Conservation (phyloP, 2,329 filamentous ascomycete genomes). For the Raffaelea albimanens region DNA sequence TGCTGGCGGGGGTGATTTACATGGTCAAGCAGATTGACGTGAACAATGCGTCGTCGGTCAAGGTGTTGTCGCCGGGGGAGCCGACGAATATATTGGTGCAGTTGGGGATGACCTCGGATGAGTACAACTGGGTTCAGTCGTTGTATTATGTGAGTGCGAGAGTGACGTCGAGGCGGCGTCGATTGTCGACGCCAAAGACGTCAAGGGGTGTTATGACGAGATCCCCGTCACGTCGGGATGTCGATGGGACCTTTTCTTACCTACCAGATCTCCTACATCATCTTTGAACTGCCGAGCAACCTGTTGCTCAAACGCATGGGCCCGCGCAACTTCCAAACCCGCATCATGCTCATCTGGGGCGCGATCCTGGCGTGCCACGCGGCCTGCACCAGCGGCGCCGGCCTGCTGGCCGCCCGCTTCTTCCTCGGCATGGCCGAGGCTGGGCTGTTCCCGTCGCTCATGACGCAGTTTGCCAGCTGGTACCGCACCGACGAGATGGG, state of each 20-base stretch:
- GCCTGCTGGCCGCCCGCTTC: constrained; percentile 36
- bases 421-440: constrained; percentile 13
- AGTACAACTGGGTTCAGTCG: constrained; percentile 11
- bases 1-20: constrained; percentile 5
- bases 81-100: constrained; percentile 8
- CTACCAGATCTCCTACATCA: constrained; percentile 7
- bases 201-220: too few relatives aligned
- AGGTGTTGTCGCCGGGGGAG: constrained; percentile 5
- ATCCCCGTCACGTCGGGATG: too few relatives aligned
- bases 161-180: too few relatives aligned
- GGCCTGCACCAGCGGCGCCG: constrained; percentile 29
- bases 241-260: too few relatives aligned
- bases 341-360: constrained; percentile 32
- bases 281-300: constrained; percentile 45
- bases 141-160: constrained; percentile 5
- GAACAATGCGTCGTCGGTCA: constrained; percentile 3
- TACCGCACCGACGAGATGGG: constrained; percentile 9
- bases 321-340: constrained; percentile 32
- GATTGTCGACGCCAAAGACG: too few relatives aligned
- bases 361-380: constrained; percentile 36
- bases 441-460: constrained; percentile 7
- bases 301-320: constrained; percentile 40
- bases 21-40: constrained; percentile 7
- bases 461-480: constrained; percentile 8
- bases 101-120: constrained; percentile 6